phyloP scores from a whole-genome alignment of 495 filamentous ascomycete species.

The Podospora pseudopauciseta region DNA sequence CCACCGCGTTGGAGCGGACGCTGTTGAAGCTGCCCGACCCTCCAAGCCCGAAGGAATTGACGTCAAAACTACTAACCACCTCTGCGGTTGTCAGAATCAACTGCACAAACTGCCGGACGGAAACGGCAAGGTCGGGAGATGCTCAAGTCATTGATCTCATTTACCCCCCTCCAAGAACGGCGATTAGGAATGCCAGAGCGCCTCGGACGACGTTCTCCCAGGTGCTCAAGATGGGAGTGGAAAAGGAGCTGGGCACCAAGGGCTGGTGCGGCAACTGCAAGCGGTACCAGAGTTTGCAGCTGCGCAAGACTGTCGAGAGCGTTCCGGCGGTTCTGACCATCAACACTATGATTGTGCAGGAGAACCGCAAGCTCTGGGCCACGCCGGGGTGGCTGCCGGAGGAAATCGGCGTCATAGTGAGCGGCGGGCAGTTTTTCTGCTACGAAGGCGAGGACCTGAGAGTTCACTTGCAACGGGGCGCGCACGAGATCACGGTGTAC shows the following conservation, averaged over 20 bases:
- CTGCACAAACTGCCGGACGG: constrained; percentile 78
- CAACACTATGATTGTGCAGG: constrained; percentile 68
- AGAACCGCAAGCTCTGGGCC: constrained; percentile 62
- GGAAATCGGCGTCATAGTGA: constrained; percentile 83
- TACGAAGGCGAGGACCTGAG: constrained; percentile 84
- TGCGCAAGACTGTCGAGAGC: constrained; percentile 71
- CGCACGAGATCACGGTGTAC: constrained; percentile 74
- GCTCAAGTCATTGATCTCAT: constrained; percentile 78
- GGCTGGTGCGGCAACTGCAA: constrained; percentile 90
- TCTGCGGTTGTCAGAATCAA: constrained; percentile 56
- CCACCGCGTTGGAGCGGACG: constrained; percentile 26
- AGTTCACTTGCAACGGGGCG: constrained; percentile 58
- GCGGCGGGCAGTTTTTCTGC: constrained; percentile 78
- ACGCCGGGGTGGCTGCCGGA: constrained; percentile 87
- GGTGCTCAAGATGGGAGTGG: constrained; percentile 80
- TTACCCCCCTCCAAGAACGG: constrained; percentile 58
- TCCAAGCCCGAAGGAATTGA: constrained; percentile 20
- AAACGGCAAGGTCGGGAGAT: constrained; percentile 63
- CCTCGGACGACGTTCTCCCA: constrained; percentile 69
- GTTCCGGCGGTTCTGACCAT: constrained; percentile 81
- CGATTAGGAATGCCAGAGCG: constrained; percentile 47
- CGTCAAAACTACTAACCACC: constrained; percentile 36
- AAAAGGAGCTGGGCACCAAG: constrained; percentile 71
- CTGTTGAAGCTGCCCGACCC: constrained; percentile 25
- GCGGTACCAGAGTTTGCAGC: constrained; percentile 76